Percentiles rank a stretch among this genome's conserved stretches.
These are phyloP conservation scores for Paecilomyces variotii DNA, from an alignment of 2,329 filamentous ascomycete genomes.

Conservation along the genomic window DNA sequence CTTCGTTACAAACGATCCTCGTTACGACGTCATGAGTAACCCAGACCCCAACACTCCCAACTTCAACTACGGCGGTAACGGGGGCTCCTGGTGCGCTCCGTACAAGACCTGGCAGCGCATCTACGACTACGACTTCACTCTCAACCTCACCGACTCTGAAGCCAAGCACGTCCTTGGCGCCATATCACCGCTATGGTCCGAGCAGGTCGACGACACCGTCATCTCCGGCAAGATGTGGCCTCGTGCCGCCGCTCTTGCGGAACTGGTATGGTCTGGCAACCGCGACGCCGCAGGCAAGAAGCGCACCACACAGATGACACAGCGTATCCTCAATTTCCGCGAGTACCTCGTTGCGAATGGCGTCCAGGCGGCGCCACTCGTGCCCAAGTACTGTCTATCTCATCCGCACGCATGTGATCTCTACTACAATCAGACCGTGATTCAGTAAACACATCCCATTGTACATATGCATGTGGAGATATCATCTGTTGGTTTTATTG, in stretches of 20 bases:
- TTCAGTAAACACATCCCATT: conserved; percentile 3
- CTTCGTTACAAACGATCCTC: conserved; percentile 47
- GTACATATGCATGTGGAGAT: neutral
- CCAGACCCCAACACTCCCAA: conserved; percentile 38
- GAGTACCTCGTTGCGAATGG: conserved; percentile 52
- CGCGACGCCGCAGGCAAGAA: conserved; percentile 42
- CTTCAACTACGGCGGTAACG: conserved; percentile 49
- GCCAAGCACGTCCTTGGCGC: conserved; percentile 45
- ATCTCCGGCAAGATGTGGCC: conserved; percentile 49
- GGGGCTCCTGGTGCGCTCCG: conserved; percentile 51
- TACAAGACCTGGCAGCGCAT: conserved; percentile 56
- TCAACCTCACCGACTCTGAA: conserved; percentile 40
- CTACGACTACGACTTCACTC: conserved; percentile 51
- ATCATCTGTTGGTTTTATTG: neutral
- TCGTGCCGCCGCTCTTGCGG: conserved; percentile 48
- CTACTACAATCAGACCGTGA: conserved; percentile 42
- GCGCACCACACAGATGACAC: conserved; percentile 46
- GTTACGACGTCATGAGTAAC: conserved; percentile 49
- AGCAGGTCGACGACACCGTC: conserved; percentile 48
- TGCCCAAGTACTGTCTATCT: conserved; percentile 52
- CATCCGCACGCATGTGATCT: conserved; percentile 53
- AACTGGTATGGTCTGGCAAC: conserved; percentile 51
- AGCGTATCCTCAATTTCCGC: conserved; percentile 51
- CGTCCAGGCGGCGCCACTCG: conserved; percentile 42
- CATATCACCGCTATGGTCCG: conserved; percentile 45